Base-by-base conservation (phyloP, 768 basidiomycete species). In the Kwoniella dendrophila region DNA sequence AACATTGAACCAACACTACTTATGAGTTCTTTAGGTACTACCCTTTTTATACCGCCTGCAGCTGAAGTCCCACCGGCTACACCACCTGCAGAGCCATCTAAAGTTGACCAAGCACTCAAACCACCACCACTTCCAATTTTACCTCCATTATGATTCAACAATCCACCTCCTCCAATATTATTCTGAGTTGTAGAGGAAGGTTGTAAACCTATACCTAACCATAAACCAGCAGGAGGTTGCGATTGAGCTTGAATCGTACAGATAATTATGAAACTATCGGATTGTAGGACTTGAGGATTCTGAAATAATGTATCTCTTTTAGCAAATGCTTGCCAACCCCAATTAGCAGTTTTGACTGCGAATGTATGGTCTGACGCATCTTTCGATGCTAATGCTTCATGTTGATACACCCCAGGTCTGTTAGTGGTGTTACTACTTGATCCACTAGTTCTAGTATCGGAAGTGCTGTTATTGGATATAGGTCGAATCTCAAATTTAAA, bases 271-370 rank as follows among this genome's bases (percentile, higher is more conserved):
- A 92, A 87, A 0, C 87, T 85, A 67, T 92, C 90, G 33, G 84
- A 80, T 16, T 82, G 77, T 63, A 83, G 61, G 26, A 72, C 70
- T 29, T 49, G 24, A 1, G 72, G 49, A 50, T 71, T 38, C 84
- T 83, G 44, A 84, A 82, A 77, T 84, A 89, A 78, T 83, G 90
- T 20, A 62, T 92, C 90, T 68, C 90, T 82, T 58, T 85, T 84
- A 38, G 89, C 86, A 76, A 92, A 93, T n/a, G 64, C 65, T 44
- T 83, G 88, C 89, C 90, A 92, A 77, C 89, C 90, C 90, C 90
- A 91, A 70, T 91, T 92, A 29, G 88, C 88, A 12, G 90, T 84
- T 77, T 89, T 87, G 75, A 84, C 85, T 11, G 88, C 88, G 64
- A 92, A 92, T 0, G 87, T 85, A 73, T 91, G 90, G 62, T 92